Evolutionary conservation across 208 protist species (phyloP).

Genomic region (Leishmania major): DNA sequence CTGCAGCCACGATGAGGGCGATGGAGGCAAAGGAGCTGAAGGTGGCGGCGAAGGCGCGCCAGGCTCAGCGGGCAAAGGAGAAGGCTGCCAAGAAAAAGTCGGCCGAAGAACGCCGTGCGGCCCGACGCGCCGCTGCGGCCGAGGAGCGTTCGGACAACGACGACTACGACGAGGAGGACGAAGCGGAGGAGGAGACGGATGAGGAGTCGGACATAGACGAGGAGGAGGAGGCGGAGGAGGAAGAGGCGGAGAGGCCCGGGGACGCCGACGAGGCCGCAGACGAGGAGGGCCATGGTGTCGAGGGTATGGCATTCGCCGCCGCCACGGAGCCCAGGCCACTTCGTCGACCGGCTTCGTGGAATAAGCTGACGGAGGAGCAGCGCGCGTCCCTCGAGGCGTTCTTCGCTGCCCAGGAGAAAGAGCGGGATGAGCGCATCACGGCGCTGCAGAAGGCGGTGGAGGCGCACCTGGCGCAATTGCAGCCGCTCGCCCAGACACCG

Average conservation of each 20-base stretch:
- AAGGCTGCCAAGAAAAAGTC: constrained; percentile 47
- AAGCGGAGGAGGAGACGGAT: constrained; percentile 42
- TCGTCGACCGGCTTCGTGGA: constrained; percentile 37
- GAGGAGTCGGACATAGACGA: constrained; percentile 35
- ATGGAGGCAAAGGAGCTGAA: constrained; percentile 47
- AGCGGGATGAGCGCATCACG: constrained; percentile 47
- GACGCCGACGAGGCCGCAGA: constrained; percentile 20
- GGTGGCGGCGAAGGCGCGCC: constrained; percentile 37
- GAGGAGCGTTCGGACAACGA: constrained; percentile 29
- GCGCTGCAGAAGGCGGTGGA: constrained; percentile 35
- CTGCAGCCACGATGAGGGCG: constrained; percentile 37
- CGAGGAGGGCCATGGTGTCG: constrained; percentile 13
- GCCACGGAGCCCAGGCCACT: neutral
- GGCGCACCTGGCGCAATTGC: constrained; percentile 31
- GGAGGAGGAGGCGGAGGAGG: constrained; percentile 28
- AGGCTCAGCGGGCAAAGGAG: constrained; percentile 33
- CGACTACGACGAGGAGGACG: constrained; percentile 35
- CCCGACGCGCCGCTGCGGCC: constrained; percentile 19
- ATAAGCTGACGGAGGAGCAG: constrained; percentile 52
- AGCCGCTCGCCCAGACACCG: constrained; percentile 38
- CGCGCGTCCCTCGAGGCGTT: constrained; percentile 45
- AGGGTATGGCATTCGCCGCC: neutral
- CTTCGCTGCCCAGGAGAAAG: constrained; percentile 42
- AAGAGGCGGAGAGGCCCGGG: constrained; percentile 9
- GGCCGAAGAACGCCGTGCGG: constrained; percentile 34